These are phyloP conservation scores for Pseudopithomyces maydicus DNA, from an alignment of 2,329 filamentous ascomycete genomes.

Conservation along the genomic window DNA sequence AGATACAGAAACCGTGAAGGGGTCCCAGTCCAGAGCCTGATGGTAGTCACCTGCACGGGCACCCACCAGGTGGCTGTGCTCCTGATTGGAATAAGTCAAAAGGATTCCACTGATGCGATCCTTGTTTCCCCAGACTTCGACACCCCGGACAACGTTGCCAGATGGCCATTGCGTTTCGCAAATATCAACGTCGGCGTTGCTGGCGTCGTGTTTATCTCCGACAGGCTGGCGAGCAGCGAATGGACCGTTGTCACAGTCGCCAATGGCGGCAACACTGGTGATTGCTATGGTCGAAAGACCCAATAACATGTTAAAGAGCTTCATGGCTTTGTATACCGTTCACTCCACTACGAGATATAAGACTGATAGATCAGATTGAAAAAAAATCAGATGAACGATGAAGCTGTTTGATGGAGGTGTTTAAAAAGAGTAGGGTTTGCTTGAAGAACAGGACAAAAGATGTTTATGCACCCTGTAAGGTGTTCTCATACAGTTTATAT, in stretches of 20 bases:
- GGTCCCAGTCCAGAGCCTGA: constrained; percentile 8
- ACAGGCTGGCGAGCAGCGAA: neutral
- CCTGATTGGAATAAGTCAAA: constrained; percentile 5
- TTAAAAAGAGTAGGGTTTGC: too few relatives aligned
- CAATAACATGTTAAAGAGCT: neutral
- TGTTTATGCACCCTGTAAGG: too few relatives aligned
- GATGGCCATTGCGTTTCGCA: constrained; percentile 6
- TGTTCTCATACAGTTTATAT: too few relatives aligned
- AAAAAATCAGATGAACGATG: too few relatives aligned
- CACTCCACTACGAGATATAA: too few relatives aligned
- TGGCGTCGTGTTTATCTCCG: constrained; percentile 7
- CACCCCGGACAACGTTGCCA: neutral
- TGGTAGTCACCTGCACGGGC: neutral
- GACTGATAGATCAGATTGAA: too few relatives aligned
- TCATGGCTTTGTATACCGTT: neutral
- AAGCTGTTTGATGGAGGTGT: too few relatives aligned
- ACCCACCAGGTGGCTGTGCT: constrained; percentile 2
- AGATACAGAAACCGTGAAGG: neutral
- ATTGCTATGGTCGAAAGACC: neutral
- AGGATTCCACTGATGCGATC: neutral
- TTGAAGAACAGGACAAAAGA: too few relatives aligned
- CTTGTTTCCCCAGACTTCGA: constrained; percentile 11
- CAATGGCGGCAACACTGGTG: neutral
- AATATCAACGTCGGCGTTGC: constrained; percentile 5
- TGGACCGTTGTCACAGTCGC: constrained; percentile 4